phyloP scores from a whole-genome alignment of 106 monocot species.

The Alisma plantagoaquatica region DNA sequence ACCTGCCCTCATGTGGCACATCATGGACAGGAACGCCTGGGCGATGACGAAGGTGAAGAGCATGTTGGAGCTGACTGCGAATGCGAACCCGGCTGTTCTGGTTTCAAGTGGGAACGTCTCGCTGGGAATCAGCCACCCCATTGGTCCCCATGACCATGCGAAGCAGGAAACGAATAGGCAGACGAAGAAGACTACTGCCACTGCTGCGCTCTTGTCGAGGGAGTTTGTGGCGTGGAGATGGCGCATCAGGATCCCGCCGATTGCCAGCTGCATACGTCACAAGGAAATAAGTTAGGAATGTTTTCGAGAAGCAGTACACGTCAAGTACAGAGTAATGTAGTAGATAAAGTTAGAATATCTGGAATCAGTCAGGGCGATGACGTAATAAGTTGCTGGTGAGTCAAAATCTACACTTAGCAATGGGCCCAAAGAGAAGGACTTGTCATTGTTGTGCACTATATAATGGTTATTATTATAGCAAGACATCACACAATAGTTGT shows the following conservation, averaged over 20 bases:
- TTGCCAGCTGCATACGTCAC: conserved; percentile 28
- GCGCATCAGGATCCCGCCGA: conserved; percentile 21
- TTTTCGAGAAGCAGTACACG: no score
- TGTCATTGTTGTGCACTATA: no score
- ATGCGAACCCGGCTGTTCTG: conserved; percentile 6
- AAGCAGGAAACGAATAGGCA: conserved; percentile 42
- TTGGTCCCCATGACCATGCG: conserved; percentile 69
- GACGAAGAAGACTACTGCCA: conserved; percentile 34
- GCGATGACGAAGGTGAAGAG: conserved; percentile 21
- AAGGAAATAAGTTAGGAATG: no score
- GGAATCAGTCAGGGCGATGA: no score
- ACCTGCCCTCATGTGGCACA: conserved; percentile 10
- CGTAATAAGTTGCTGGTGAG: no score
- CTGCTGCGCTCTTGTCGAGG: conserved; percentile 23
- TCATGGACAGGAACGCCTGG: conserved; percentile 18
- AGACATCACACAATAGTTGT: no score
- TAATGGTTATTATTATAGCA: no score
- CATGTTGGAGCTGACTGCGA: conserved; percentile 16
- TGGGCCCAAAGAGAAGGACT: no score
- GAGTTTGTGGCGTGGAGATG: no score
- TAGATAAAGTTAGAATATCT: no score
- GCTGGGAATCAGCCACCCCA: conserved; percentile 67
- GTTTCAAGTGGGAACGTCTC: conserved; percentile 55
- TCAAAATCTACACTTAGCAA: no score
- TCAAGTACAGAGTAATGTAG: no score